Percentiles rank a stretch among this genome's conserved stretches.
phyloP scores from a whole-genome alignment of 257 asterid species.

The Leonotis leonurus region DNA sequence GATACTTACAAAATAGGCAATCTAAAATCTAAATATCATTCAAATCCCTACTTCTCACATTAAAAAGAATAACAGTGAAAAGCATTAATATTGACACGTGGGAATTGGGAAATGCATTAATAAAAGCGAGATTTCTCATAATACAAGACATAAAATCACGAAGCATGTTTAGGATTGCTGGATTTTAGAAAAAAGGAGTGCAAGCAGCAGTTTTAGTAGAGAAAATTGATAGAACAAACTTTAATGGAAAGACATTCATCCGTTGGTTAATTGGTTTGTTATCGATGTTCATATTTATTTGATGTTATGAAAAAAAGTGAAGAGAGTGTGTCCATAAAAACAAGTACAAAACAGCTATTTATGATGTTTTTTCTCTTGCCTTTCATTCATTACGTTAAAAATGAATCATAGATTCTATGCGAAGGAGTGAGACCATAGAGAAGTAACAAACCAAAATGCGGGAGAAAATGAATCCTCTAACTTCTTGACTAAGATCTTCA shows the following conservation, averaged over 20 bases:
- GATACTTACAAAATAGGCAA: neutral
- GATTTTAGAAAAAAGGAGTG: neutral
- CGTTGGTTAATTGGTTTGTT: neutral
- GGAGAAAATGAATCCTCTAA: constrained; percentile 94
- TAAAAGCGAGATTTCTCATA: neutral
- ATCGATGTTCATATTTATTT: neutral
- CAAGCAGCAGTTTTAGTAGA: neutral
- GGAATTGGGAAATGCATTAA: neutral
- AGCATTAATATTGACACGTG: neutral
- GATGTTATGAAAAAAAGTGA: too few species aligned
- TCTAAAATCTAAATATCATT: neutral
- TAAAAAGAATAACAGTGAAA: neutral
- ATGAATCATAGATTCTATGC: neutral
- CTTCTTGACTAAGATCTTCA: constrained; percentile 98
- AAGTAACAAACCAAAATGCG: constrained; percentile 67
- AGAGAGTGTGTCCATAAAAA: neutral
- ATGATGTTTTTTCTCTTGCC: neutral
- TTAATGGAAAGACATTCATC: neutral
- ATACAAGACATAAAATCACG: neutral
- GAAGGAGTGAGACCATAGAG: constrained; percentile 5
- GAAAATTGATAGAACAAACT: neutral
- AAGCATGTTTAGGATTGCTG: neutral
- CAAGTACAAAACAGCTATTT: neutral
- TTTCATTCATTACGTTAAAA: neutral
- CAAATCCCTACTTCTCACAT: neutral